These are phyloP conservation scores for Cyberlindnera petersonii DNA, from an alignment of 805 yeast genomes.

Conservation along the genomic window DNA sequence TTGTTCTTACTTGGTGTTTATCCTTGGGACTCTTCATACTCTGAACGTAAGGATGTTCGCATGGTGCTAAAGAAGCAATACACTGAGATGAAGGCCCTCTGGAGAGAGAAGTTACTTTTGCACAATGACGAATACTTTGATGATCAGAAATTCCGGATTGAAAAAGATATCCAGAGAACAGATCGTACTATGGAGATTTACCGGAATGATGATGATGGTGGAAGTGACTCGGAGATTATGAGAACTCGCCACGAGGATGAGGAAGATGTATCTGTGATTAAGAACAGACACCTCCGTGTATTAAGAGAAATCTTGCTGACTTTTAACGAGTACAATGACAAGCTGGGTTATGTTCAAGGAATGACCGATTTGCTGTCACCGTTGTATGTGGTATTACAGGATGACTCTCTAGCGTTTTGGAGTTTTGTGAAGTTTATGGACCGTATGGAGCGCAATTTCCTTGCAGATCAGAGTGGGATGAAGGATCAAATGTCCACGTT, in stretches of 20 bases:
- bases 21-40: slow-evolving; percentile 80
- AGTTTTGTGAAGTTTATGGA: slow-evolving; percentile 86
- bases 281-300: slow-evolving; percentile 68
- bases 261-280: slow-evolving; percentile 57
- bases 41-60: slow-evolving; percentile 60
- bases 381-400: slow-evolving; percentile 58
- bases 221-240: slow-evolving; percentile 31
- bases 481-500: slow-evolving; percentile 79
- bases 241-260: slow-evolving; percentile 4
- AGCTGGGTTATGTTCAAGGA: slow-evolving; percentile 95
- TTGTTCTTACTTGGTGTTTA: slow-evolving; percentile 74
- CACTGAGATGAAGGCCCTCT: slow-evolving; percentile 59
- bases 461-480: slow-evolving; percentile 92
- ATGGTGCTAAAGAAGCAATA: slow-evolving; percentile 58
- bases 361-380: slow-evolving; percentile 95
- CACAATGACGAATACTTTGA: slow-evolving; percentile 69
- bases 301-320: slow-evolving; percentile 79
- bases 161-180: slow-evolving; percentile 89
- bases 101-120: slow-evolving; percentile 54
- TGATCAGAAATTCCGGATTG: slow-evolving; percentile 86
- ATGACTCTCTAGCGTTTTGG: slow-evolving; percentile 84
- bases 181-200: slow-evolving; percentile 75
- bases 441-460: slow-evolving; percentile 89
- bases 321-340: slow-evolving; percentile 76
- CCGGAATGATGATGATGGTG: slow-evolving; percentile 34